A percentile compares a stretch with the other conserved stretches of the same genome.
Conservation (phyloP, 768 basidiomycete species). For the Hysterangium stoloniferum region DNA sequence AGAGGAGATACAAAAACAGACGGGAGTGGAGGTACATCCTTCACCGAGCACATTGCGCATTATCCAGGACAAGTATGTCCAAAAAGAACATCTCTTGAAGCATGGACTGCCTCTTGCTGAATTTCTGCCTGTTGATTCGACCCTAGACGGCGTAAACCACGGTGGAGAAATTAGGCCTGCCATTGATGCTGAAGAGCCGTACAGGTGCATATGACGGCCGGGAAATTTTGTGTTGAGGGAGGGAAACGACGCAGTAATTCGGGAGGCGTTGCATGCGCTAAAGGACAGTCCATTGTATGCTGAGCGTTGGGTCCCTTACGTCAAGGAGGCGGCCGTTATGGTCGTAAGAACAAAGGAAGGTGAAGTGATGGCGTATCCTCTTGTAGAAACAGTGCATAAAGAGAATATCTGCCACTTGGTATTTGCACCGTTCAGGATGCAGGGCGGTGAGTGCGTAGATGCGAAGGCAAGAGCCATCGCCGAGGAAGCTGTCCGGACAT, state of each 20-base stretch:
- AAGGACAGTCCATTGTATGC: constrained; percentile 77
- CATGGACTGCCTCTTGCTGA: constrained; percentile 46
- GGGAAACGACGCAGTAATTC: constrained; percentile 42
- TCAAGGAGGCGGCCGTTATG: constrained; percentile 92
- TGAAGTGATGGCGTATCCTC: constrained; percentile 76
- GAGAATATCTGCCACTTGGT: constrained; percentile 91
- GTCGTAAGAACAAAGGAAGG: constrained; percentile 77
- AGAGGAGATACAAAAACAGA: constrained; percentile 43
- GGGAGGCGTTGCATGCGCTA: constrained; percentile 42
- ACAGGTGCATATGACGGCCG: constrained; percentile 94
- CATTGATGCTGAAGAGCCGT: constrained; percentile 94
- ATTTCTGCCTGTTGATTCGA: constrained; percentile 53
- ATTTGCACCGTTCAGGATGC: constrained; percentile 68
- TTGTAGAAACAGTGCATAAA: constrained; percentile 92
- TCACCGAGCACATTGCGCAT: constrained; percentile 71
- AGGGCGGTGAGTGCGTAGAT: constrained; percentile 40
- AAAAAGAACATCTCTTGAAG: constrained; percentile 50
- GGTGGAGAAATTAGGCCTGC: constrained; percentile 59
- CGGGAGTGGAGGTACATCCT: constrained; percentile 48
- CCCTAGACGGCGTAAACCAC: constrained; percentile 45
- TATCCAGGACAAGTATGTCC: constrained; percentile 73
- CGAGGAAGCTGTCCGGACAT: constrained; percentile 67
- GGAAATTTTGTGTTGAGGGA: constrained; percentile 77
- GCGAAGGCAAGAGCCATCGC: constrained; percentile 63
- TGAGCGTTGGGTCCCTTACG: constrained; percentile 88